Conservation (phyloP, 352 stramenopile species). For the Phytopythium boreale region DNA sequence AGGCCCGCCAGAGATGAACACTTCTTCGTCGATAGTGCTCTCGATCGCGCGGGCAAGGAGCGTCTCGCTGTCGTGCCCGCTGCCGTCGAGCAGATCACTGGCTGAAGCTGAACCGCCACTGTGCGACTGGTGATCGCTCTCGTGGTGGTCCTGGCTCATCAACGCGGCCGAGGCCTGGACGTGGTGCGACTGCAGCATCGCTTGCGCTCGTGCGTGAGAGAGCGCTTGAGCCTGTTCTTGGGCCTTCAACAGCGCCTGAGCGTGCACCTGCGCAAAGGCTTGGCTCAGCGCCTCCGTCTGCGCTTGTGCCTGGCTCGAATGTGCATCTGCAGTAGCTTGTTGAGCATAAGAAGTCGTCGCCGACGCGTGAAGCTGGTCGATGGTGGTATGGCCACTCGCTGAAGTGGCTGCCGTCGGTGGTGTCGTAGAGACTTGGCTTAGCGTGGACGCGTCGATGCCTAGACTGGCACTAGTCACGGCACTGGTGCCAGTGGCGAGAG, state of each 20-base stretch:
- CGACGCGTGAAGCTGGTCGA: neutral
- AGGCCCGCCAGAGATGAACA: constrained; percentile 21
- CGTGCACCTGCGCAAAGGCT: constrained; percentile 23
- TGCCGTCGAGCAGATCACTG: constrained; percentile 17
- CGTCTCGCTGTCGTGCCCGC: constrained; percentile 46
- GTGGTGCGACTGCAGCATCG: constrained; percentile 18
- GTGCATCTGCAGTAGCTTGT: constrained; percentile 16
- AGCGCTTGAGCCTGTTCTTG: constrained; percentile 36
- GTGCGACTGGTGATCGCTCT: neutral
- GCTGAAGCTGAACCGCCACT: neutral
- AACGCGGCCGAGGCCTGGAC: neutral
- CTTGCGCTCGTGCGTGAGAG: constrained; percentile 27
- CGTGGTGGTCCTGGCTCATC: neutral
- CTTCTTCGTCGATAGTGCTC: constrained; percentile 37
- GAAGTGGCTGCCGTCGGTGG: neutral
- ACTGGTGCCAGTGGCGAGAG: too few species aligned
- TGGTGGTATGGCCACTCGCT: neutral
- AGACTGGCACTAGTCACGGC: neutral
- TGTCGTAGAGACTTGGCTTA: neutral
- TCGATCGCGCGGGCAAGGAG: constrained; percentile 57
- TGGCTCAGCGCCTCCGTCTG: constrained; percentile 32
- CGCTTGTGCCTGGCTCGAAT: constrained; percentile 21
- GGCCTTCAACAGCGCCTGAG: constrained; percentile 26
- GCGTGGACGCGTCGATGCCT: neutral
- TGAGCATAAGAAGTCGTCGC: neutral